phyloP scores from a whole-genome alignment of 176 grass and related monocot species.

The Paspalum vaginatum region DNA sequence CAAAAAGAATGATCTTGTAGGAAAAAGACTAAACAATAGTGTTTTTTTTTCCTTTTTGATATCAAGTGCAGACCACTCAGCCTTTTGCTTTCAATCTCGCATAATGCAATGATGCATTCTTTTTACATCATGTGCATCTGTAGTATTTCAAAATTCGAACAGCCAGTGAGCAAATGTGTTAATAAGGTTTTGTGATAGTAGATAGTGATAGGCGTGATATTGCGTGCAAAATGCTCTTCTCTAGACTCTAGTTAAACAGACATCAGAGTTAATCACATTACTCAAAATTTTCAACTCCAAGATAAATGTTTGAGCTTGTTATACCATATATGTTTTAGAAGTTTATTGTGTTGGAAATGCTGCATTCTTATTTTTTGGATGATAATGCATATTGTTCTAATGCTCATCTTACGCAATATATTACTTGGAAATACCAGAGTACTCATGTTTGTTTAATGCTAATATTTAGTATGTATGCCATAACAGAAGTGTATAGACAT shows the following conservation, averaged over 20 bases:
- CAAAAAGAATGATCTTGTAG: neutral
- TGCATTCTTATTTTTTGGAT: neutral
- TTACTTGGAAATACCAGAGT: constrained; percentile 25
- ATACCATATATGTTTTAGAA: neutral
- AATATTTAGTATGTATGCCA: constrained; percentile 50
- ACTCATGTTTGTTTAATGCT: constrained; percentile 33
- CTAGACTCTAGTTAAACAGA: neutral
- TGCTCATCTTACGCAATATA: constrained; percentile 4
- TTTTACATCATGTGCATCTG: neutral
- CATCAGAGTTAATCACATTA: neutral
- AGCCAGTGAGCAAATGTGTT: neutral
- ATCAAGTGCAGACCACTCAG: neutral
- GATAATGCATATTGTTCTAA: neutral
- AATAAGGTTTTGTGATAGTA: constrained; percentile 5
- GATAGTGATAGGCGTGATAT: neutral
- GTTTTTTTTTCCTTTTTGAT: neutral
- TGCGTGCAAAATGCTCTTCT: neutral
- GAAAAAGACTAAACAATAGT: neutral
- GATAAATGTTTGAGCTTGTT: neutral
- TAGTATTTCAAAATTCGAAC: neutral
- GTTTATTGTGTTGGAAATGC: neutral
- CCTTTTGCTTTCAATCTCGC: neutral
- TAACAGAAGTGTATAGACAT: constrained; percentile 46
- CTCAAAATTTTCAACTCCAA: constrained; percentile 10
- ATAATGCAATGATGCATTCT: neutral